Base-by-base conservation (phyloP, 495 filamentous ascomycete species). In the Xylona heveae region DNA sequence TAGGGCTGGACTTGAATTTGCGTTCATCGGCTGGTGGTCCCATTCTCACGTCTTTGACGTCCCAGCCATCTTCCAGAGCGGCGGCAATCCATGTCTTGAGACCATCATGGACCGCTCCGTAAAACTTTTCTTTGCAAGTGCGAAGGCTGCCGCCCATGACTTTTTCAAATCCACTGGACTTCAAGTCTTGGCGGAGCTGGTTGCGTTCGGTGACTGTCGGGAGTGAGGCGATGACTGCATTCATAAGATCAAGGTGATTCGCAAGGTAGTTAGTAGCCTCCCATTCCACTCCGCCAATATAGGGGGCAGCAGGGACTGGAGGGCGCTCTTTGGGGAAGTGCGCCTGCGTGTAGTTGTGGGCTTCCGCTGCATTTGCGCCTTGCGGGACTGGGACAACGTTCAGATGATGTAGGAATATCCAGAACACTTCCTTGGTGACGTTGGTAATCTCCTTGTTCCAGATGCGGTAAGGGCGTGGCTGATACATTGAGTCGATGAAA, bases 211-310 rank as follows among this genome's bases (percentile, higher is more conserved):
- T 59, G 1, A 39, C 38, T 1, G 76, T 74, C 2, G 80, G 76
- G 4, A 88, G 59, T 32, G 70, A 81, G n/a, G 88, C 79, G 39
- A 95, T 53, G 35, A 95, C 64, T 20, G 77, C 88, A 49, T 95
- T 97, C 26, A 95, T 44, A 10, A 97, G 69, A 53, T 95, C 90
- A 7, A 97, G 58, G 44, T 97, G 90, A 4, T 74, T 71, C 19
- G 84, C 79, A 10, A 97, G 59, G 44, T 97, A 97, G 52, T 85
- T 92, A 6, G 88, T 94, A 6, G 88, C 84, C 49, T 97, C 88
- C 90, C 90, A 97, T 55, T 97, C 88, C 8, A 97, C 88, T 30
- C 90, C 88, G 24, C 88, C 90, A 28, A 97, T 82, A 49, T 95
- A 94, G 6, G 88, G 90, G 12, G 85, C 85, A 14, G 90, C 84